Base-by-base conservation (phyloP, 164 flowering plant genomes). In the Aristolochia fimbriata region DNA sequence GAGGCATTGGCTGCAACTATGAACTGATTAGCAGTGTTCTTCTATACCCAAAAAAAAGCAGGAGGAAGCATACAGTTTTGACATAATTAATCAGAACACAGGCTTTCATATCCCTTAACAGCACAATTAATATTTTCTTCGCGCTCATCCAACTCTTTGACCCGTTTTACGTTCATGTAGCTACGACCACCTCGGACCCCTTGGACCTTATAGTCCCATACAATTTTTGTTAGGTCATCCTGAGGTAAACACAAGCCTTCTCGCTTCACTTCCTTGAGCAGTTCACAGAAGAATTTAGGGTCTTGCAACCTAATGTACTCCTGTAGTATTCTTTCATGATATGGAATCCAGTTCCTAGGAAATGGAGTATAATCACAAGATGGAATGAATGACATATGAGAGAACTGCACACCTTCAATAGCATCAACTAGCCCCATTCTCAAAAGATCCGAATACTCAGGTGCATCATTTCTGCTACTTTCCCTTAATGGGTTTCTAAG, bases 281-380 rank as follows among this genome's bases (percentile, higher is more conserved):
- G 71, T 22, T 85, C 78, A 65, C 79, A 85, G 71, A 90, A 93
- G 71, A 73, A 82, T 47, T 74, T 86, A 0, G 95, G 94, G 51
- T 88, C 82, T 55, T 93, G 80, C n/a, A 93, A 70, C 53, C 58
- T 85, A 8, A 86, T 78, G 65, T 88, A 90, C 70, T 93, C 99
- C 43, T 58, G 81, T 69, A 93, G 51, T 19, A 90, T 62, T 53
- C 67, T 74, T 71, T 93, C 99, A 71, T 93, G 96, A 66, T 78
- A 78, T 0, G 99, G 99, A 19, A 83, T 58, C 99, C 99, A 93
- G 62, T 86, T 77, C 71, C 85, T 73, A 0, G 96, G 89, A 17
- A 93, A 82, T 61, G 96, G 96, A 31, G 91, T 75, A 71, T 93
- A 93, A 80, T 90, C 97, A 71, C 99, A 93, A 24, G 89, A 81